These are phyloP conservation scores for Syzygium syzygioides DNA, from an alignment of 441 rosid genomes.

Conservation along the genomic window DNA sequence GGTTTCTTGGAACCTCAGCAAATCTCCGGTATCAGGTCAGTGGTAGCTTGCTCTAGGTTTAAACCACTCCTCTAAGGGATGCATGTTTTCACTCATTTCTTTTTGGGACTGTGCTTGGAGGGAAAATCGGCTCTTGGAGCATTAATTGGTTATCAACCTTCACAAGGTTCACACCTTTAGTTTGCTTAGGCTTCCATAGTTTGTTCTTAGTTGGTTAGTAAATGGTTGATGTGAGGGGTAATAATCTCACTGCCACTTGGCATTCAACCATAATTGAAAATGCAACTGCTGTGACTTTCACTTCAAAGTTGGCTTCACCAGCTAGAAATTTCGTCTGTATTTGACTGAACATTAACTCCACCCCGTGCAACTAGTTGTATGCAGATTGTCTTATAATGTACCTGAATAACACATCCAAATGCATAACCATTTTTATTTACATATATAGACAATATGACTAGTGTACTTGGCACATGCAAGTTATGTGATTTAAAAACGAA, in stretches of 20 bases:
- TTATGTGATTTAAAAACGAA: neutral
- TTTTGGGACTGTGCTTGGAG: neutral
- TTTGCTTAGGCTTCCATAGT: neutral
- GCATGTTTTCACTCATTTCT: neutral
- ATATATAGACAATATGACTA: neutral
- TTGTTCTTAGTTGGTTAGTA: neutral
- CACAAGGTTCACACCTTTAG: neutral
- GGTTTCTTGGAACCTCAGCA: slow-evolving; percentile 86
- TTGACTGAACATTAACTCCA: neutral
- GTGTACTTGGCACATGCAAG: neutral
- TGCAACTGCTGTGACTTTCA: neutral
- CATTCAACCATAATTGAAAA: neutral
- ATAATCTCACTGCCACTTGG: neutral
- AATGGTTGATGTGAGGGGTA: neutral
- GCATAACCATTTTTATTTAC: neutral
- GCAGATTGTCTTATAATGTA: neutral
- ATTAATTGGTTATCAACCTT: neutral
- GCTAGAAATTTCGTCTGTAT: neutral
- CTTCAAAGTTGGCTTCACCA: neutral
- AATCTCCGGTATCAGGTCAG: slow-evolving; percentile 90
- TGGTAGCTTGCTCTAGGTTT: neutral
- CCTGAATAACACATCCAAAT: neutral
- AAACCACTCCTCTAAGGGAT: neutral
- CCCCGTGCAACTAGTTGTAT: neutral
- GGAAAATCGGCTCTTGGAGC: neutral